Conservation (phyloP, 1,139 yeast species). For the Geotrichum phurueaensis region DNA sequence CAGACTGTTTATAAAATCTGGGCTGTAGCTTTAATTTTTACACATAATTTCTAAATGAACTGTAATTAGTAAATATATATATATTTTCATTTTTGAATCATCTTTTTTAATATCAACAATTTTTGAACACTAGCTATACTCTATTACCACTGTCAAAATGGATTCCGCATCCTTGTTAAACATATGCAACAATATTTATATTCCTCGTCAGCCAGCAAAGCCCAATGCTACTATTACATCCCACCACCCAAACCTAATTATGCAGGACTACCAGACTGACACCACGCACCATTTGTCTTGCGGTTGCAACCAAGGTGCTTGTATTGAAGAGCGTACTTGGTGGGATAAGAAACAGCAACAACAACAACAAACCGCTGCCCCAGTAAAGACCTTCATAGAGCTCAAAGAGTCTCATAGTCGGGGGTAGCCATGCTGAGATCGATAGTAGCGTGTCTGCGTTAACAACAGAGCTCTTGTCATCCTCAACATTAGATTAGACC, state of each 20-base stretch:
- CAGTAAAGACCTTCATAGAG: no score
- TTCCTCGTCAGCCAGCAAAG: slow-evolving; percentile 33
- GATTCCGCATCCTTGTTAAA: slow-evolving; percentile 39
- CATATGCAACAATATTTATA: slow-evolving; percentile 42
- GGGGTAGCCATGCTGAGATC: no score
- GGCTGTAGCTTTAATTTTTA: no score
- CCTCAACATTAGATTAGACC: no score
- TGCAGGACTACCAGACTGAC: slow-evolving; percentile 43
- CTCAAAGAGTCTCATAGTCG: no score
- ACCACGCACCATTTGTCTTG: slow-evolving; percentile 42
- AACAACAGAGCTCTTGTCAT: no score
- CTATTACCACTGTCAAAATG: slow-evolving; percentile 31
- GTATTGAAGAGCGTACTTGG: slow-evolving; percentile 47
- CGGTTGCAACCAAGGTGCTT: slow-evolving; percentile 45
- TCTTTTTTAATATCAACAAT: neutral
- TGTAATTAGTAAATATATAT: no score
- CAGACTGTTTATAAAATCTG: no score
- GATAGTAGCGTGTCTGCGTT: no score
- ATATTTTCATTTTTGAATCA: neutral
- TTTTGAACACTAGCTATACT: no score
- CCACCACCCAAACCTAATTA: slow-evolving; percentile 46
- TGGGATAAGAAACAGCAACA: slow-evolving; percentile 28
- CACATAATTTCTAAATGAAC: no score
- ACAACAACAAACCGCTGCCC: no score
- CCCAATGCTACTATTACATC: slow-evolving; percentile 36